phyloP scores from a whole-genome alignment of 164 flowering plant species.

The Cinnamomum micranthum region DNA sequence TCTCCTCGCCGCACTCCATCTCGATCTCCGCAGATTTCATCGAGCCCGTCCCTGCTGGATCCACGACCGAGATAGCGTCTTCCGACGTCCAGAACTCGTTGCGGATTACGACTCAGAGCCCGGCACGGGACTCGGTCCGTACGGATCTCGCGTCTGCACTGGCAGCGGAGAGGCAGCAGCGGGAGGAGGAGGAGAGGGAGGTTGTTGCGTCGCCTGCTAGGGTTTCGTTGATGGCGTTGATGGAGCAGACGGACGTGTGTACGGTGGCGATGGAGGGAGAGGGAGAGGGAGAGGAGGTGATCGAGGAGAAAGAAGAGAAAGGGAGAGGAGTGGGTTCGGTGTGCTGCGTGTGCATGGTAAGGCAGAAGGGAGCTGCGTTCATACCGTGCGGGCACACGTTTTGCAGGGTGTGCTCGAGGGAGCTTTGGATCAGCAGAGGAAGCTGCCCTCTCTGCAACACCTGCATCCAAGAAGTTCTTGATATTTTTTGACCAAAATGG shows the following conservation, averaged over 20 bases:
- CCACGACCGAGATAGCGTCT: neutral
- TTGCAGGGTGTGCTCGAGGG: slow-evolving; percentile 79
- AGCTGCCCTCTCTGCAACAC: slow-evolving; percentile 85
- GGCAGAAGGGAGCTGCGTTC: slow-evolving; percentile 84
- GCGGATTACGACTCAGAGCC: neutral
- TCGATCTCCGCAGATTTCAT: neutral
- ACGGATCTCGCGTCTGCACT: neutral
- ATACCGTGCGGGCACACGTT: slow-evolving; percentile 92
- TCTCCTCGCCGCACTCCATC: slow-evolving; percentile 28
- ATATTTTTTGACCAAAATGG: slow-evolving; percentile 47
- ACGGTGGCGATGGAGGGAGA: slow-evolving; percentile 12
- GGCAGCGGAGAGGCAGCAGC: slow-evolving; percentile 3
- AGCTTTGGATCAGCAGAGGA: slow-evolving; percentile 69
- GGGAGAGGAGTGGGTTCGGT: slow-evolving; percentile 21
- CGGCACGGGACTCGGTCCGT: neutral
- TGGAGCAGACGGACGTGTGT: slow-evolving; percentile 70
- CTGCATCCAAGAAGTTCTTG: slow-evolving; percentile 72
- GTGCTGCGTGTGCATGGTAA: slow-evolving; percentile 96
- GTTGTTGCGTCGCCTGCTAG: slow-evolving; percentile 29
- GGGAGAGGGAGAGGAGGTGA: slow-evolving; percentile 18
- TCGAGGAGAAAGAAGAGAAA: slow-evolving; percentile 27
- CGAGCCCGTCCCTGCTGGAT: neutral
- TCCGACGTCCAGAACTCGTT: neutral
- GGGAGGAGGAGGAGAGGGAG: neutral
- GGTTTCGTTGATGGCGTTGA: slow-evolving; percentile 80